Percentiles rank a stretch among this genome's conserved stretches.
phyloP scores from a whole-genome alignment of 2,329 filamentous ascomycete species.

The Penicillium sp. region DNA sequence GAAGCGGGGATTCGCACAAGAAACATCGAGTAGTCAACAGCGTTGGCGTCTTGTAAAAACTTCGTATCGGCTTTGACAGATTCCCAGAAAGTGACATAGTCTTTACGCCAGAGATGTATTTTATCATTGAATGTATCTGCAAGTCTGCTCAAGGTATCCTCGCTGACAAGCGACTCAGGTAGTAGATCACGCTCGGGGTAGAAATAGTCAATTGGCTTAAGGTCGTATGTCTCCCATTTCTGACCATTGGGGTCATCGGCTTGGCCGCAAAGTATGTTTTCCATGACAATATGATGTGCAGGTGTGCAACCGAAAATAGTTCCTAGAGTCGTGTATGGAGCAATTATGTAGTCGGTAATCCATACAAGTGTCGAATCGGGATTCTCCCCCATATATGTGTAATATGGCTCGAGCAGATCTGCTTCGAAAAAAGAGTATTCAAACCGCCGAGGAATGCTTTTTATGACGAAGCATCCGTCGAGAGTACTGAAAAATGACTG shows the following conservation, averaged over 20 bases:
- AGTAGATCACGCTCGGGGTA: slow-evolving; percentile 73
- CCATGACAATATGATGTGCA: slow-evolving; percentile 75
- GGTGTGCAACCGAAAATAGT: slow-evolving; percentile 61
- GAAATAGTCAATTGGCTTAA: slow-evolving; percentile 74
- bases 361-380: slow-evolving; percentile 65
- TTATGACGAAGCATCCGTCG: slow-evolving; percentile 68
- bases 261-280: slow-evolving; percentile 68
- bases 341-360: slow-evolving; percentile 69
- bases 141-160: slow-evolving; percentile 65
- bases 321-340: slow-evolving; percentile 58
- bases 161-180: slow-evolving; percentile 61
- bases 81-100: slow-evolving; percentile 58
- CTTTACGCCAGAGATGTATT: slow-evolving; percentile 55
- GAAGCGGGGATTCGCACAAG: slow-evolving; percentile 59
- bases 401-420: slow-evolving; percentile 66
- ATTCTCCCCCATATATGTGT: slow-evolving; percentile 61
- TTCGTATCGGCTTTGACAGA: slow-evolving; percentile 63
- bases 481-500: slow-evolving; percentile 69
- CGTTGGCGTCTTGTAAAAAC: slow-evolving; percentile 62
- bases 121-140: slow-evolving; percentile 69
- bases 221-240: slow-evolving; percentile 70
- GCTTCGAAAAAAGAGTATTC: slow-evolving; percentile 70
- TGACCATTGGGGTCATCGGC: slow-evolving; percentile 43
- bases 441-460: slow-evolving; percentile 68
- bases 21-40: slow-evolving; percentile 75